Conservation (phyloP, 371 early-diverging fungal genomes). For the Chytridiales sp. region DNA sequence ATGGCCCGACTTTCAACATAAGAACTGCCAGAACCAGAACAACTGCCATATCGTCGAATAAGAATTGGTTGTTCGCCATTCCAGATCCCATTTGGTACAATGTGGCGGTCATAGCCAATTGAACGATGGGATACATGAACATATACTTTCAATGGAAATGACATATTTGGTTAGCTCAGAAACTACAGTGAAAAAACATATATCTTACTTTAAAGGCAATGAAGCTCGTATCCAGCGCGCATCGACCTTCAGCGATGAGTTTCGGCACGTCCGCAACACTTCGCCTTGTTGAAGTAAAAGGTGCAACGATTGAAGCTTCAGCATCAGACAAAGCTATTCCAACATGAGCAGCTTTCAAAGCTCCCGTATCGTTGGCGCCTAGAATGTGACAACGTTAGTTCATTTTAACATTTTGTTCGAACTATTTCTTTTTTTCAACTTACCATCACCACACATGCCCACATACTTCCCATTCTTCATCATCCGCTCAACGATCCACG, state of each 20-base stretch:
- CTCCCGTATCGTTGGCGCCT: slow-evolving; percentile 91
- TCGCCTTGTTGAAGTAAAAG: slow-evolving; percentile 68
- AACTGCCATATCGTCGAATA: slow-evolving; percentile 67
- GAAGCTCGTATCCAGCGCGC: slow-evolving; percentile 71
- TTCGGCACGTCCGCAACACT: slow-evolving; percentile 63
- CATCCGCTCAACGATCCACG: slow-evolving; percentile 41
- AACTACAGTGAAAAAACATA: slow-evolving; percentile 4
- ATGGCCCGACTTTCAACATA: slow-evolving; percentile 62
- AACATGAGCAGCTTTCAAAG: slow-evolving; percentile 83
- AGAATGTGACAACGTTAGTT: too few species aligned
- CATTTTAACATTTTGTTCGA: too few species aligned
- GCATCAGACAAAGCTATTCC: slow-evolving; percentile 82
- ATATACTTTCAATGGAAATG: slow-evolving; percentile 37
- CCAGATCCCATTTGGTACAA: slow-evolving; percentile 63
- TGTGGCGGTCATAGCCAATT: slow-evolving; percentile 68
- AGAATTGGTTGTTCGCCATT: slow-evolving; percentile 64
- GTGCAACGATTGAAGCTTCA: slow-evolving; percentile 77
- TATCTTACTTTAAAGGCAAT: slow-evolving; percentile 63
- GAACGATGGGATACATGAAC: slow-evolving; percentile 57
- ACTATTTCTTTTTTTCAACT: too few species aligned
- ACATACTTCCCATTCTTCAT: slow-evolving; percentile 35
- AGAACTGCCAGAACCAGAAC: slow-evolving; percentile 59
- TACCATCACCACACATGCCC: slow-evolving; percentile 32
- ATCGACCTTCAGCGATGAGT: slow-evolving; percentile 65
- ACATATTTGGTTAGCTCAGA: background rate